These are phyloP conservation scores for Mucor racemosus DNA, from an alignment of 371 early-diverging fungal species.

Conservation along the genomic window DNA sequence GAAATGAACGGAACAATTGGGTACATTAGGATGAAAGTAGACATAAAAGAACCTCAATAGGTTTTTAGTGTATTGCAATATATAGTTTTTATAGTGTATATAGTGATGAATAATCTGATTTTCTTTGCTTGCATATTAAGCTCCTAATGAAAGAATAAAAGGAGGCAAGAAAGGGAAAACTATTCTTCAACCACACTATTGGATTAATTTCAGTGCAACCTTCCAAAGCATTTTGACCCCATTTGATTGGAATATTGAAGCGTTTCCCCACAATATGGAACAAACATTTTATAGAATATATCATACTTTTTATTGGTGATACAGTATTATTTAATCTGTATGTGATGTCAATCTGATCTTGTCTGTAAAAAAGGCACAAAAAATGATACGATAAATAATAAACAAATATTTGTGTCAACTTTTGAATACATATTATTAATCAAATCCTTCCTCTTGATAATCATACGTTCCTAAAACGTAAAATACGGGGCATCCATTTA, in stretches of 20 bases:
- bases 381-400: neutral
- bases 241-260: neutral
- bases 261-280: neutral
- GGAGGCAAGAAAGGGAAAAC: conserved; percentile 1
- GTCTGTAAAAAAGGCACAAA: neutral
- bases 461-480: neutral
- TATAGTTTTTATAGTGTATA: too few species aligned
- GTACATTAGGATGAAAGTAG: too few species aligned
- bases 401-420: conserved; percentile 1
- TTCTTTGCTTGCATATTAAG: too few species aligned
- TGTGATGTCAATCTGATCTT: neutral
- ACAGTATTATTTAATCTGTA: neutral
- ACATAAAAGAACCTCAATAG: too few species aligned
- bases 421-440: neutral
- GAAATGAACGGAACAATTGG: too few species aligned
- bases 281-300: neutral
- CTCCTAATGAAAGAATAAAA: neutral
- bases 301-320: neutral
- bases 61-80: too few species aligned
- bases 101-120: too few species aligned
- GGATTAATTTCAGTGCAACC: neutral
- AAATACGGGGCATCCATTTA: too few species aligned
- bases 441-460: neutral
- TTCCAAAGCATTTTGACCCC: neutral
- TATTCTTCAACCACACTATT: neutral